Conservation (phyloP, 768 basidiomycete genomes). For the Tricholoma bakamatsutake region DNA sequence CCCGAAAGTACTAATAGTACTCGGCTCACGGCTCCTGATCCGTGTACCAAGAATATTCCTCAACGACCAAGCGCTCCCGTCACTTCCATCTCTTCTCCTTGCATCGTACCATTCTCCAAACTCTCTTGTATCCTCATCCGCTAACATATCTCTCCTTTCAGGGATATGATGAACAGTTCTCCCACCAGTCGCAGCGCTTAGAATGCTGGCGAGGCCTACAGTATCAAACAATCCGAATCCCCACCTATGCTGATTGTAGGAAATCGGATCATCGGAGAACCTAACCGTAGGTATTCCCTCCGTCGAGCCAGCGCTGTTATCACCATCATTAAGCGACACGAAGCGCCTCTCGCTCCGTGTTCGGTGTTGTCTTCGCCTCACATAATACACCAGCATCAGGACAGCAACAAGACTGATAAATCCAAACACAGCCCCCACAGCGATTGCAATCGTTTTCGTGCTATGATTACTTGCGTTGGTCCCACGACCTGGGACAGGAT, state of each 20-base stretch:
- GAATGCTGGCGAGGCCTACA: conserved; percentile 24
- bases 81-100: conserved; percentile 32
- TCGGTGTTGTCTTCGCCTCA: conserved; percentile 27
- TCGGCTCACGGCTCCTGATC: conserved; percentile 35
- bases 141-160: conserved; percentile 65
- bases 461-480: conserved; percentile 15
- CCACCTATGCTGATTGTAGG: conserved; percentile 8
- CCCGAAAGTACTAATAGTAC: conserved; percentile 23
- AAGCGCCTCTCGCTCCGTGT: conserved; percentile 22
- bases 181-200: conserved; percentile 23
- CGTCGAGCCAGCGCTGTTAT: conserved; percentile 20
- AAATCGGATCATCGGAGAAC: conserved; percentile 12
- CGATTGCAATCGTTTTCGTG: conserved; percentile 39
- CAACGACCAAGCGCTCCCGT: conserved; percentile 51
- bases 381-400: conserved; percentile 37
- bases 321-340: conserved; percentile 27
- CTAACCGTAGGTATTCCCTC: conserved; percentile 27
- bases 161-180: conserved; percentile 19
- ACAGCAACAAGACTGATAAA: conserved; percentile 45
- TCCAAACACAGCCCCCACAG: conserved; percentile 59
- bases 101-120: conserved; percentile 38
- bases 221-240: conserved; percentile 15
- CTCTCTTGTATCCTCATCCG: conserved; percentile 60
- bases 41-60: conserved; percentile 37
- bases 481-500: conserved; percentile 17